A percentile compares a stretch with the other conserved stretches of the same genome.
Conservation (phyloP, 2,329 filamentous ascomycete species). For the Fusarium marasasianum region DNA sequence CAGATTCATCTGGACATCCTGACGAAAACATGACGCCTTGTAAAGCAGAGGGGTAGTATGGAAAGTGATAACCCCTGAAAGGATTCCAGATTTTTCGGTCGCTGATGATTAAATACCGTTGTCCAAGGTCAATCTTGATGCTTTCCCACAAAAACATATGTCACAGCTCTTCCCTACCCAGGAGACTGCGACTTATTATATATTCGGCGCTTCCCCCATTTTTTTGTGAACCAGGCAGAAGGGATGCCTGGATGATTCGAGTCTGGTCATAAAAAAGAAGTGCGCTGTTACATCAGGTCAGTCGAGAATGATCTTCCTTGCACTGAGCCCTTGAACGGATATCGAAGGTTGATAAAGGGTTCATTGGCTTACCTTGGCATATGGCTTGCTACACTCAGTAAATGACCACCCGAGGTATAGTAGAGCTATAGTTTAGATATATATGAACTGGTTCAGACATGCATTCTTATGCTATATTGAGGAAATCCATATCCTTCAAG, state of each 20-base stretch:
- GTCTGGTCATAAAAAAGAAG: not conserved
- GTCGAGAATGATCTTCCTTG: not conserved
- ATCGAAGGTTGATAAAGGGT: not conserved
- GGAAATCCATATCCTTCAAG: too few species aligned
- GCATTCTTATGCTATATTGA: not conserved
- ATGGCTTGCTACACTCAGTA: rapidly evolving
- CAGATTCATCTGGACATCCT: too few species aligned
- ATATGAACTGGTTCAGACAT: not conserved
- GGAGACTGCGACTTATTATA: not conserved
- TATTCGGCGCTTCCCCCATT: too few species aligned
- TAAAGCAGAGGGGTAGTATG: too few species aligned
- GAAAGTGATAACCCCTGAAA: too few species aligned
- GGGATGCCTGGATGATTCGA: not conserved
- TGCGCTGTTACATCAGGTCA: not conserved
- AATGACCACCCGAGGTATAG: rapidly evolving
- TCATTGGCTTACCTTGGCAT: not conserved
- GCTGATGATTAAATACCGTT: rapidly evolving
- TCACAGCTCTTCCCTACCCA: not conserved
- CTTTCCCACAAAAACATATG: too few species aligned
- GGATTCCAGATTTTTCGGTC: too few species aligned
- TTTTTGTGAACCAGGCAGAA: not conserved
- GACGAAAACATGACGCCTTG: too few species aligned
- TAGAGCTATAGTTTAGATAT: not conserved
- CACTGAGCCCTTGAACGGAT: too few species aligned
- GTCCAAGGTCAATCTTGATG: too few species aligned